Base-by-base conservation (phyloP, 257 asterid genomes). In the Solanum chilense region DNA sequence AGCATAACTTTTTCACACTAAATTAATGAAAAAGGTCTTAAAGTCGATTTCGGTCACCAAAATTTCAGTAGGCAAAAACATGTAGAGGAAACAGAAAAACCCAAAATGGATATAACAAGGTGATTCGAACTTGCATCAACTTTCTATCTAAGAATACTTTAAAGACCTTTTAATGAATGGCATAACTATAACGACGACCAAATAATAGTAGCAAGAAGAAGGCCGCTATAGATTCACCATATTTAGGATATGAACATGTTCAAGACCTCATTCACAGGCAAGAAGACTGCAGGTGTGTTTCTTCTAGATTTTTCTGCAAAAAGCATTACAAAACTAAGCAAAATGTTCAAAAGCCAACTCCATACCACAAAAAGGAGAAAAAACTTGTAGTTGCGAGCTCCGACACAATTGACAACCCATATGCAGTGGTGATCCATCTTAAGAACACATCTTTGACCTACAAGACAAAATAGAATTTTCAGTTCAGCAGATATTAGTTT, bases 361-460 rank as follows among this genome's bases (percentile, higher is more conserved):
- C 87, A 87, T 91, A 95, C 99, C 99, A 96, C 93, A 92, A 95
- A 95, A 73, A 95, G 95, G 87, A 96, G 96, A 89, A 94, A 96
- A 90, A 92, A 94, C 89, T 95, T 94, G 94, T 96, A 93, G 93
- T 95, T 96, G 87, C 92, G 89, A 85, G 96, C 98, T 88, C 98
- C 99, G 37, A 95, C 98, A 91, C 99, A 96, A 88, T 95, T 96
- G 73, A 95, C 98, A 27, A 96, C 96, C 99, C 99, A 96, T 91
- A 95, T 92, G 91, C 98, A 96, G 86, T 96, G 99, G 89, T 95
- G 99, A 92, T 95, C 99, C 99, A 94, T 96, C 97, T 93, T 96
- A 89, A 96, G 98, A 70, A 95, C 95, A 77, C 99, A 96, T 80
- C 99, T 93, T 87, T 94, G 92, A 87, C 99, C 99, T 95, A 93